These are phyloP conservation scores for Rutstroemia sp. DNA, from an alignment of 2,329 filamentous ascomycete species.

Conservation along the genomic window DNA sequence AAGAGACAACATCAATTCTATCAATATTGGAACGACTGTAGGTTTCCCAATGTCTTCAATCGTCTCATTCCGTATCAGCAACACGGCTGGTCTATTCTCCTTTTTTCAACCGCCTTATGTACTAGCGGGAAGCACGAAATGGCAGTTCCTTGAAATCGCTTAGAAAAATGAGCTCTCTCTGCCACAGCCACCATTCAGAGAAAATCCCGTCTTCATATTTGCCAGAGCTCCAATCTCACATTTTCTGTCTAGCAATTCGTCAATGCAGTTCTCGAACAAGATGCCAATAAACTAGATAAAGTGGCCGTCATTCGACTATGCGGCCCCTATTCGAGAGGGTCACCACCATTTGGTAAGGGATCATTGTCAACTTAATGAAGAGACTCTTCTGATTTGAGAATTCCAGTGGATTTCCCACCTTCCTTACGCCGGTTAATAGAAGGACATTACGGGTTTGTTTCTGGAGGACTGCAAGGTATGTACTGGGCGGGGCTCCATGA, in stretches of 20 bases:
- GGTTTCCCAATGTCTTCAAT: constrained; percentile 5
- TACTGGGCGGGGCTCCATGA: background rate
- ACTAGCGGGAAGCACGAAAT: background rate
- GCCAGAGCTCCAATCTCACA: no score
- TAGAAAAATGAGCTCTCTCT: no score
- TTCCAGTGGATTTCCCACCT: constrained; percentile 37
- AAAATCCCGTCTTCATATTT: no score
- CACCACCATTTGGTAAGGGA: constrained; percentile 36
- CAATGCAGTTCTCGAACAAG: constrained; percentile 43
- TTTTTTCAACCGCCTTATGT: no score
- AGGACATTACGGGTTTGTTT: constrained; percentile 42
- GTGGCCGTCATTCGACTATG: constrained; percentile 46
- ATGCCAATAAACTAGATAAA: constrained; percentile 39
- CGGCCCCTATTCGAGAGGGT: constrained; percentile 39
- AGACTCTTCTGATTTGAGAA: background rate
- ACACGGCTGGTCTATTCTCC: no score
- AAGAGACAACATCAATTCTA: constrained; percentile 35
- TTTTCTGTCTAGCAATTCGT: constrained; percentile 35
- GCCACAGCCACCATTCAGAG: no score
- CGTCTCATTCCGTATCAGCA: no score
- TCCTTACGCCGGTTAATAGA: constrained; percentile 38
- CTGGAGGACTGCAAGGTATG: constrained; percentile 29
- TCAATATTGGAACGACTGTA: constrained; percentile 38
- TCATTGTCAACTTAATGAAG: background rate
- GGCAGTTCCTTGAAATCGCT: background rate